Evolutionary conservation across 805 yeast genomes (phyloP).

Genomic region (Candida cerambycidarum): DNA sequence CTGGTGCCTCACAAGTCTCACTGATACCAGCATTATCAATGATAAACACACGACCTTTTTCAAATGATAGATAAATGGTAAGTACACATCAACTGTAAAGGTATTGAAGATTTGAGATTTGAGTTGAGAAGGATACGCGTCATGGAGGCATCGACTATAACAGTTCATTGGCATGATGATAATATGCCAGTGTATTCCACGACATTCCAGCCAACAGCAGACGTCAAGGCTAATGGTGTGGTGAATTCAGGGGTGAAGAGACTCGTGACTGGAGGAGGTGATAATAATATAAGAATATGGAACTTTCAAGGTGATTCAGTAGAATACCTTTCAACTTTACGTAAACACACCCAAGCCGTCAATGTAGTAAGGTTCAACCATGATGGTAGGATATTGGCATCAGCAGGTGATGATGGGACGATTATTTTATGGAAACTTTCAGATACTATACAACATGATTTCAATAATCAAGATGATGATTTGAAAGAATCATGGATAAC

Average conservation of each 20-base stretch:
- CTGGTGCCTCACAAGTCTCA: too few relatives aligned
- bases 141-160: constrained; percentile 47
- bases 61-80: not conserved
- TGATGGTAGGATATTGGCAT: constrained; percentile 68
- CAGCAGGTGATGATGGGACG: constrained; percentile 95
- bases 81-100: too few relatives aligned
- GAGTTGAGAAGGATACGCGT: too few relatives aligned
- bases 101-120: too few relatives aligned
- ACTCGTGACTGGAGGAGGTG: constrained; percentile 92
- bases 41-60: not conserved
- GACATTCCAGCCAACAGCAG: constrained; percentile 53
- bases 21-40: constrained; percentile 4
- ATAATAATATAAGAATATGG: constrained; percentile 28
- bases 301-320: constrained; percentile 51
- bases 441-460: constrained; percentile 54
- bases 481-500: constrained; percentile 73
- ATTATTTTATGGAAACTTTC: constrained; percentile 74
- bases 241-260: constrained; percentile 23
- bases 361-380: constrained; percentile 84
- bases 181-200: constrained; percentile 72
- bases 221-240: not conserved
- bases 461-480: constrained; percentile 57
- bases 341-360: constrained; percentile 92
- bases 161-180: constrained; percentile 74
- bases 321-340: constrained; percentile 76